Evolutionary conservation across 306 rosid genomes (phyloP).

Genomic region (Spatholobus suberectus): DNA sequence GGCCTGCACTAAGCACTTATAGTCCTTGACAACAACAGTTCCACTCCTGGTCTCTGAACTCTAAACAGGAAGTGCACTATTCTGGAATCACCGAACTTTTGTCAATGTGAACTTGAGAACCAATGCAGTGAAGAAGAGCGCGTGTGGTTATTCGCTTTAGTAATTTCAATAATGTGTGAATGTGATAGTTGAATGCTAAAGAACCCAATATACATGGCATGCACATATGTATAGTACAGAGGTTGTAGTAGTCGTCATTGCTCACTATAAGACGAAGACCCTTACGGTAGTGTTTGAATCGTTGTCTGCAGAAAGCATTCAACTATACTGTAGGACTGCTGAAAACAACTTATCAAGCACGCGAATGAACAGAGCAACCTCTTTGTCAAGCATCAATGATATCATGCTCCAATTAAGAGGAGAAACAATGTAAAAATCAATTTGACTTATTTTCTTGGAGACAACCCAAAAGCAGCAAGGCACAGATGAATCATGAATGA

Average conservation of each 20-base stretch:
- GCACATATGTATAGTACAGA: not conserved
- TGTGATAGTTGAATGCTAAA: constrained; percentile 25
- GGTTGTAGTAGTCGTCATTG: constrained; percentile 4
- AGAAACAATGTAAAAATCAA: constrained; percentile 31
- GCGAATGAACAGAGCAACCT: constrained; percentile 38
- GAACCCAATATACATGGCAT: not conserved
- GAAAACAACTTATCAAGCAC: constrained; percentile 47
- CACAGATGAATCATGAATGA: constrained; percentile 37
- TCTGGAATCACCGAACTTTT: not conserved
- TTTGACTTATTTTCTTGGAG: constrained; percentile 44
- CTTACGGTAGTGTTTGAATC: constrained; percentile 18
- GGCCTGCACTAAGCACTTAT: not conserved
- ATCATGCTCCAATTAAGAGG: constrained; percentile 33
- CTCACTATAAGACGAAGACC: constrained; percentile 8
- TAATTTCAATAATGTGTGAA: constrained; percentile 31
- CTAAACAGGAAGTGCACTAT: constrained; percentile 12
- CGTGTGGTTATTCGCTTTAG: constrained; percentile 36
- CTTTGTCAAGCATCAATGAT: constrained; percentile 41
- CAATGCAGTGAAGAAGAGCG: constrained; percentile 30
- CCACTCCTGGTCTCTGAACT: constrained; percentile 20
- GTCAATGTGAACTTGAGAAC: constrained; percentile 14
- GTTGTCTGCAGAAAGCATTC: constrained; percentile 28
- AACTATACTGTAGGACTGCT: constrained; percentile 1
- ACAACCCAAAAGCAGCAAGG: constrained; percentile 43
- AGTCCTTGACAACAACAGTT: constrained; percentile 23